A percentile compares a stretch with the other conserved stretches of the same genome.
These are phyloP conservation scores for Didymella arachidicola DNA, from an alignment of 2,329 filamentous ascomycete genomes.

Conservation along the genomic window DNA sequence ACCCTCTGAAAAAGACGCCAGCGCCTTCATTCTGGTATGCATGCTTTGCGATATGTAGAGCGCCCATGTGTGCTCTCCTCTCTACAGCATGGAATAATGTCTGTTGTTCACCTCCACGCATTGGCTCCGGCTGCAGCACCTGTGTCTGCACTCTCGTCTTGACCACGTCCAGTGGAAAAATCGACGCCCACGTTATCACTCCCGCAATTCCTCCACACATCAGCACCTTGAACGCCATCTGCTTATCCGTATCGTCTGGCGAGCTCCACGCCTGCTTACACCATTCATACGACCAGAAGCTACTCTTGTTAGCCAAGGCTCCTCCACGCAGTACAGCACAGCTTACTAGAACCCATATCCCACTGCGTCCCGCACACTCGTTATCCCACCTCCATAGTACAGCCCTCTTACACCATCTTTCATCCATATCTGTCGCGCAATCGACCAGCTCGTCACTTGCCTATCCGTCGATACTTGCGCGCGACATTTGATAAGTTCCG, in stretches of 20 bases:
- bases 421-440: conserved; percentile 68
- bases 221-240: conserved; percentile 69
- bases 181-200: conserved; percentile 84
- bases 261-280: conserved; percentile 67
- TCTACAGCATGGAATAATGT: conserved; percentile 29
- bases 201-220: conserved; percentile 88
- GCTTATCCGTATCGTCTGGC: conserved; percentile 55
- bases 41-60: conserved; percentile 69
- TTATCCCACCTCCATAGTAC: conserved; percentile 83
- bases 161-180: conserved; percentile 90
- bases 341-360: conserved; percentile 93
- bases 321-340: neutral
- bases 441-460: conserved; percentile 63
- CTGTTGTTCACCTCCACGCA: conserved; percentile 27
- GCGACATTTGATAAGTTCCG: conserved; percentile 88
- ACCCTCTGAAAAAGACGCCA: conserved; percentile 79
- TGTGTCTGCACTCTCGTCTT: conserved; percentile 93
- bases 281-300: conserved; percentile 90
- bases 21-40: conserved; percentile 76
- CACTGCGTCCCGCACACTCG: conserved; percentile 81
- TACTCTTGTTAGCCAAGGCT: conserved; percentile 32
- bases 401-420: conserved; percentile 71
- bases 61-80: conserved; percentile 55
- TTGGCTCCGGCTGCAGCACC: conserved; percentile 29
- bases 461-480: conserved; percentile 69